Base-by-base conservation (phyloP, 2,329 filamentous ascomycete species). In the Scytalidium sp. region DNA sequence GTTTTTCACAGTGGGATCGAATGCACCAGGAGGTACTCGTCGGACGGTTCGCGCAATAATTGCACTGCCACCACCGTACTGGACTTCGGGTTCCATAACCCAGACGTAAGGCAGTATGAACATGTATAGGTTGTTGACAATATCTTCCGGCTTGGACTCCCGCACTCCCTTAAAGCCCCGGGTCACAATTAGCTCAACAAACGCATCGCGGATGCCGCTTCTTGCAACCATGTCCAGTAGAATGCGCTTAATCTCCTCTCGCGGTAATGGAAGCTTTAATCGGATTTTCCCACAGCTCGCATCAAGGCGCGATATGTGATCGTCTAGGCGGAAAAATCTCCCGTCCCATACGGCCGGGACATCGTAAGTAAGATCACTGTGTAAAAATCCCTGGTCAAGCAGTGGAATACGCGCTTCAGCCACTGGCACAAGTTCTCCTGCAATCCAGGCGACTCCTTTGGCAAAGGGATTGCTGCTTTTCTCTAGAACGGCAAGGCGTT, bases 1-100 rank as follows among this genome's bases (percentile, higher is more conserved):
- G 53, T 78, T 78, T 67, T 79, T 79, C 23, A 79, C 64, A 0
- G 74, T 78, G 0, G 75, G 76, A 53, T 79, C 76, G 3, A 78
- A 72, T 1, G 70, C 63, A 0, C 73, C 74, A 0, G 73, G 72
- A 0, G 75, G 72, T 0, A 66, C 65, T 1, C 75, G 61, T 2
- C 72, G 66, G 0, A 78, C 74, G 0, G 74, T 75, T 11, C 74
- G 62, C 0, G 75, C 69, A 20, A 79, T 55, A 10, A 78, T 62
- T 0, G 75, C 73, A 3, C 51, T 66, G 3, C 70, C 73, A 0
- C 74, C 75, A 0, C 19, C 49, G 15, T 47, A 52, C 52, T 78
- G 76, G 10, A 70, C 54, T 2, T 69, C 59, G 0, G 74, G 76
- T 1, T 70, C 63, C 75, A 78, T 77, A 0, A 73, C 70, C 76